phyloP scores from a whole-genome alignment of 2,329 filamentous ascomycete species.

The Decorospora gaudefroyi region DNA sequence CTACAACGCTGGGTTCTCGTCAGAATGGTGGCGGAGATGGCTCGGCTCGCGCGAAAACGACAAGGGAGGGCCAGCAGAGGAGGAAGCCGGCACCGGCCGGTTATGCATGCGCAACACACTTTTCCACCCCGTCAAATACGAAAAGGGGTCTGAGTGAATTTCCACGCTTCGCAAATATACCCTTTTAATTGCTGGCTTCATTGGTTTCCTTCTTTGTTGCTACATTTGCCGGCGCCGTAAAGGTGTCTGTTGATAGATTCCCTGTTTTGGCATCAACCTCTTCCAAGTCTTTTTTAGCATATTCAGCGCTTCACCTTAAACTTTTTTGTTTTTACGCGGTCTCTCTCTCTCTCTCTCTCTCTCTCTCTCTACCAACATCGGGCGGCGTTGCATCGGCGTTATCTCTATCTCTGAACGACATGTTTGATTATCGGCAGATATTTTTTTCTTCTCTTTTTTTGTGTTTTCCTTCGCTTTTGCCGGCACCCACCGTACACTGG shows the following conservation, averaged over 20 bases:
- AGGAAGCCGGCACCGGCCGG: constrained; percentile 53
- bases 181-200: constrained; percentile 30
- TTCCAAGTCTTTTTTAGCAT: constrained; percentile 30
- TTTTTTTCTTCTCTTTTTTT: constrained; percentile 3
- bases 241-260: constrained; percentile 32
- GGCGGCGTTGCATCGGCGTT: constrained; percentile 43
- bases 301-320: constrained; percentile 29
- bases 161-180: constrained; percentile 24
- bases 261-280: constrained; percentile 10
- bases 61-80: constrained; percentile 47
- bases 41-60: constrained; percentile 55
- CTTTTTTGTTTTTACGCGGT: constrained; percentile 10
- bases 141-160: constrained; percentile 47
- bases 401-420: too few species aligned
- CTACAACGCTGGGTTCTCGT: constrained; percentile 56
- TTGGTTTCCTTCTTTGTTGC: constrained; percentile 20
- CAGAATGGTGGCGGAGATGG: constrained; percentile 56
- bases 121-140: constrained; percentile 57
- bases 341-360: too few species aligned
- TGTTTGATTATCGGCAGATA: too few species aligned
- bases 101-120: constrained; percentile 54
- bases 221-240: constrained; percentile 22
- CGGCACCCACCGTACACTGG: too few species aligned
- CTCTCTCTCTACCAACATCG: constrained; percentile 30
- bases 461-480: constrained; percentile 15